phyloP scores from a whole-genome alignment of 495 filamentous ascomycete genomes.

The Aspergillus campestris region DNA sequence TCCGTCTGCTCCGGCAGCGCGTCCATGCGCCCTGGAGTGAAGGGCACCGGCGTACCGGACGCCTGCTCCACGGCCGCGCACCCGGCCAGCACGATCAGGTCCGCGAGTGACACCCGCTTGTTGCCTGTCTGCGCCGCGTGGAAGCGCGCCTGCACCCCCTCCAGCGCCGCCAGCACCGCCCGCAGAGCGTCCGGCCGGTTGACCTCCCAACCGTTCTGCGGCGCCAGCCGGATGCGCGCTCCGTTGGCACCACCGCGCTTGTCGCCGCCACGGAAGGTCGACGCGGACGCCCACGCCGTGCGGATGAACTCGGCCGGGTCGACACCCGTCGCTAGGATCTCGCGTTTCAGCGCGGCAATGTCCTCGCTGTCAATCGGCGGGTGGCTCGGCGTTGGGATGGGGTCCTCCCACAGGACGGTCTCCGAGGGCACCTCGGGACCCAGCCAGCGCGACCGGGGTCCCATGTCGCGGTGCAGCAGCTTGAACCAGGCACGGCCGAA shows the following conservation, averaged over 20 bases:
- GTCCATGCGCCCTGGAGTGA: slow-evolving; percentile 40
- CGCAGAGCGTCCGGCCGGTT: slow-evolving; percentile 55
- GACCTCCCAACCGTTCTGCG: slow-evolving; percentile 58
- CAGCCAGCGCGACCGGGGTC: slow-evolving; percentile 55
- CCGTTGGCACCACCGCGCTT: slow-evolving; percentile 72
- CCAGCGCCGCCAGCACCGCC: slow-evolving; percentile 49
- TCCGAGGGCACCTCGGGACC: slow-evolving; percentile 62
- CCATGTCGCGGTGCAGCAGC: slow-evolving; percentile 66
- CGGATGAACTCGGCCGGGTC: slow-evolving; percentile 47
- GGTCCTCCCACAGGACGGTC: slow-evolving; percentile 57
- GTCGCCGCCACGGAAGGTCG: slow-evolving; percentile 65
- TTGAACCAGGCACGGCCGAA: slow-evolving; percentile 72
- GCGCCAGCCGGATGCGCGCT: slow-evolving; percentile 61
- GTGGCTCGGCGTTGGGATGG: slow-evolving; percentile 47
- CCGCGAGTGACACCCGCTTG: slow-evolving; percentile 65
- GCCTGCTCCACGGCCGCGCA: slow-evolving; percentile 34
- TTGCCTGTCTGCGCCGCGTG: slow-evolving; percentile 39
- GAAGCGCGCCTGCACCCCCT: slow-evolving; percentile 53
- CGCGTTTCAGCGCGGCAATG: slow-evolving; percentile 51
- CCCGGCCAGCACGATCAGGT: slow-evolving; percentile 61
- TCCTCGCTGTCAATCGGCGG: slow-evolving; percentile 50
- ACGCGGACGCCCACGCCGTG: slow-evolving; percentile 60
- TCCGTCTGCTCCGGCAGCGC: slow-evolving; percentile 60
- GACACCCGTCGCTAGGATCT: slow-evolving; percentile 51
- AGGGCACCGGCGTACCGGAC: slow-evolving; percentile 27